Conservation (phyloP, 2,329 filamentous ascomycete species). For the Trichothecium sympodiale region DNA sequence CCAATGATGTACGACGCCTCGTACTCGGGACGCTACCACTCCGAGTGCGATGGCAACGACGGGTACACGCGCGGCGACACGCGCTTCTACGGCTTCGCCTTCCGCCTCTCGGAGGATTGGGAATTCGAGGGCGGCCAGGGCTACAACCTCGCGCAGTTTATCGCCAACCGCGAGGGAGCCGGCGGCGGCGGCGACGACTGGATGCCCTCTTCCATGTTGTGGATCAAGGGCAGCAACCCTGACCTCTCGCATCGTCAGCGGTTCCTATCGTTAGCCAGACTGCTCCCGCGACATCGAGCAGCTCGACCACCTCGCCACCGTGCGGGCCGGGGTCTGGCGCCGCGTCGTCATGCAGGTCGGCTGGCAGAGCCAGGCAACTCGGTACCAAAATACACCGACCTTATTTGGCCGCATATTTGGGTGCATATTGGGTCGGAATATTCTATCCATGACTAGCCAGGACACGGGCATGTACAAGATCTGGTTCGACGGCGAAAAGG, state of each 20-base stretch:
- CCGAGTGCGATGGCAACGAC: slow-evolving; percentile 30
- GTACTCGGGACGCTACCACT: slow-evolving; percentile 35
- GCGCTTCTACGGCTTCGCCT: slow-evolving; percentile 38
- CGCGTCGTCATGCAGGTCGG: slow-evolving; percentile 30
- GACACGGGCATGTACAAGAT: slow-evolving; percentile 30
- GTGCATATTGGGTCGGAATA: too few relatives aligned
- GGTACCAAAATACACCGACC: too few relatives aligned
- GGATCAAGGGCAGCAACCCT: slow-evolving; percentile 32
- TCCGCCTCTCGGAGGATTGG: slow-evolving; percentile 36
- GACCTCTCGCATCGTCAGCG: slow-evolving; percentile 23
- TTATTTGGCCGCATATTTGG: too few relatives aligned
- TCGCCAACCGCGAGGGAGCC: slow-evolving; percentile 32
- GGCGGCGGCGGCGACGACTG: slow-evolving; percentile 30
- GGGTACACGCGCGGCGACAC: slow-evolving; percentile 33
- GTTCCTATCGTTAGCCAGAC: slow-evolving; percentile 14
- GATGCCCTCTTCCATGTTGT: slow-evolving; percentile 38
- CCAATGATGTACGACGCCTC: slow-evolving; percentile 26
- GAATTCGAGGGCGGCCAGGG: slow-evolving; percentile 28
- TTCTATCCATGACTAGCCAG: too few relatives aligned
- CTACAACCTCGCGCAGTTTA: slow-evolving; percentile 41
- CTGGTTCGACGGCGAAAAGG: slow-evolving; percentile 34
- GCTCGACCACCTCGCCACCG: slow-evolving; percentile 20
- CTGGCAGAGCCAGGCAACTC: slow-evolving; percentile 34
- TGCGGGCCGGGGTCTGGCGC: slow-evolving; percentile 34
- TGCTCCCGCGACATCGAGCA: slow-evolving; percentile 12